These are phyloP conservation scores for Antrodiella citrinella DNA, from an alignment of 768 basidiomycete species.

Conservation along the genomic window DNA sequence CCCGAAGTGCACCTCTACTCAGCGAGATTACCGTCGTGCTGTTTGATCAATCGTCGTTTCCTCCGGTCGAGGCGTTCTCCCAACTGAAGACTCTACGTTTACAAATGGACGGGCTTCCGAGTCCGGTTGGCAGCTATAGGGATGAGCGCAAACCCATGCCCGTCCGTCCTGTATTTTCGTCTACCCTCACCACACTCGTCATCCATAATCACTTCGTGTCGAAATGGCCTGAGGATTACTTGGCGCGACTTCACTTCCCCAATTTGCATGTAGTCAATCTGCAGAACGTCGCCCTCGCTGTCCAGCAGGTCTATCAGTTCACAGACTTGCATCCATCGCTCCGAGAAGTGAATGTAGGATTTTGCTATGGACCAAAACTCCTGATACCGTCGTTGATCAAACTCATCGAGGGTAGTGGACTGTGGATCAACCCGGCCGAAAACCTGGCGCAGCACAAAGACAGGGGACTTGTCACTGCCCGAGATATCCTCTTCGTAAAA, in stretches of 20 bases:
- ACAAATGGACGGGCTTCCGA: too few species aligned
- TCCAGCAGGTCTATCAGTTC: conserved; percentile 9
- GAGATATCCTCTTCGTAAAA: background rate
- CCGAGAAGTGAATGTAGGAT: conserved; percentile 11
- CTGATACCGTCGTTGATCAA: conserved; percentile 1
- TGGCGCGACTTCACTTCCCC: conserved; percentile 3
- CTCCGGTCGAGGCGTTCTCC: background rate
- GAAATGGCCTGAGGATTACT: background rate
- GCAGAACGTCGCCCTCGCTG: background rate
- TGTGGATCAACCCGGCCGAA: conserved; percentile 2
- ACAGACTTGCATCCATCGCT: conserved; percentile 14
- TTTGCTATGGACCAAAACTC: background rate
- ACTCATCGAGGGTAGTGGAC: conserved; percentile 13
- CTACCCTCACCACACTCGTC: background rate
- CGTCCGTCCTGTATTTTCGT: background rate
- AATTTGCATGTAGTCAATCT: conserved; percentile 11
- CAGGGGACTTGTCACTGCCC: background rate
- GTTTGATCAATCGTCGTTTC: background rate
- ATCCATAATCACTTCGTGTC: conserved; percentile 1
- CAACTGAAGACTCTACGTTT: background rate
- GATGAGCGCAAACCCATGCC: too few species aligned
- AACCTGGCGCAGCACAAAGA: background rate
- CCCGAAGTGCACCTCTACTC: too few species aligned
- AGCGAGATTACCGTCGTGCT: too few species aligned
- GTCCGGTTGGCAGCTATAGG: too few species aligned